phyloP scores from a whole-genome alignment of 1,284 basidiomycete species.

The Fomitopsis schrenkii region DNA sequence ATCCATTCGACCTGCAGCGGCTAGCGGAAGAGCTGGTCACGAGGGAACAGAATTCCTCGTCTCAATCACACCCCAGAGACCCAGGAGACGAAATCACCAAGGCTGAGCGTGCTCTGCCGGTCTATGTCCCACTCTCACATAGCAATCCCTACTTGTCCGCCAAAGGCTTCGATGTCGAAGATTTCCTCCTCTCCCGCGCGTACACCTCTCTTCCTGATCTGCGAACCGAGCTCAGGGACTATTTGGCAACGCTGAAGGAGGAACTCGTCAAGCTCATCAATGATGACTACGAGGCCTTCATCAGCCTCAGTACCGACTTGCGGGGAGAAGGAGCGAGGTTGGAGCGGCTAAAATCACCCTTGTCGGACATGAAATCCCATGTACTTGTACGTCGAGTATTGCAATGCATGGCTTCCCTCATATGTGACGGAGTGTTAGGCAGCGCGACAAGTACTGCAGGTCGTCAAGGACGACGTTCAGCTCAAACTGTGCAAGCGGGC shows the following conservation, averaged over 20 bases:
- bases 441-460: constrained; percentile 58
- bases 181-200: constrained; percentile 84
- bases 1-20: constrained; percentile 64
- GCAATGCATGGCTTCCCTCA: not conserved
- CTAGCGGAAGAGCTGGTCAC: constrained; percentile 68
- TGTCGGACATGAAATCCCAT: constrained; percentile 59
- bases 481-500: constrained; percentile 73
- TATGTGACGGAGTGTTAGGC: constrained; percentile 35
- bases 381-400: constrained; percentile 55
- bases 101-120: constrained; percentile 56
- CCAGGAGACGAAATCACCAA: constrained; percentile 11
- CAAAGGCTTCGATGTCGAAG: constrained; percentile 75
- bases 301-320: constrained; percentile 88
- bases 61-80: not conserved
- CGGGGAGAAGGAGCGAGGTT: constrained; percentile 78
- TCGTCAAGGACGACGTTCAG: constrained; percentile 72
- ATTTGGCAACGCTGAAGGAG: constrained; percentile 80
- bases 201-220: constrained; percentile 87
- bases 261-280: constrained; percentile 95
- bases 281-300: constrained; percentile 97
- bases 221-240: constrained; percentile 82
- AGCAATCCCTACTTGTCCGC: constrained; percentile 69
- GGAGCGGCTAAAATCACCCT: constrained; percentile 60
- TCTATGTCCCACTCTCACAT: constrained; percentile 77
- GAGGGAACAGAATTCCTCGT: constrained; percentile 41